A percentile compares a stretch with the other conserved stretches of the same genome.
Evolutionary conservation across 139 green algal genomes (phyloP).

Genomic region (Spirogloea muscicola): DNA sequence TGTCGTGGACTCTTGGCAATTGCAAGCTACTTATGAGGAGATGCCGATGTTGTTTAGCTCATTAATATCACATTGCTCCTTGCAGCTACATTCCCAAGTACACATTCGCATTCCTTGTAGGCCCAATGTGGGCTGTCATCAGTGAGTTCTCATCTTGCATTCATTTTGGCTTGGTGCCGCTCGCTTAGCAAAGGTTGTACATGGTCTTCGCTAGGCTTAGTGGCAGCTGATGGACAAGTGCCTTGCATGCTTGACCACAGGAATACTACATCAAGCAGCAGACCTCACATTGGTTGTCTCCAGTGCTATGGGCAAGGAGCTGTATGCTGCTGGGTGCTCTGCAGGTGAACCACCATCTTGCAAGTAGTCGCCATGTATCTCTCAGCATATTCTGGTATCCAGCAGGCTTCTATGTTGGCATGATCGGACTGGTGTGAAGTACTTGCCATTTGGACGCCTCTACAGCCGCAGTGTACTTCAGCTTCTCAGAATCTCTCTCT

Average conservation of each 20-base stretch:
- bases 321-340: neutral
- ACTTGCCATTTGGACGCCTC: neutral
- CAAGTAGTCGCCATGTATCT: neutral
- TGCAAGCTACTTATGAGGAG: too few relatives aligned
- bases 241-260: neutral
- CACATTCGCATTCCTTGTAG: conserved; percentile 71
- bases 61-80: neutral
- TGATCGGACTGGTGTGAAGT: neutral
- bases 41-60: too few relatives aligned
- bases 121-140: conserved; percentile 88
- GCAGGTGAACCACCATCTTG: conserved; percentile 7
- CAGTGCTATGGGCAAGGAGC: conserved; percentile 40
- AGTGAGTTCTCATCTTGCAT: conserved; percentile 57
- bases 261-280: conserved; percentile 26
- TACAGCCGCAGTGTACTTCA: neutral
- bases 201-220: too few relatives aligned
- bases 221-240: too few relatives aligned
- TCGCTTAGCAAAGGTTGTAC: too few relatives aligned
- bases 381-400: neutral
- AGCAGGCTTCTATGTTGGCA: neutral
- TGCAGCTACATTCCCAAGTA: conserved; percentile 58
- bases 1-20: too few relatives aligned
- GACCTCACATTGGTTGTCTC: conserved; percentile 55
- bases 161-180: neutral
- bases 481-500: too few relatives aligned